Percentiles rank a stretch among this genome's conserved stretches.
Conservation (phyloP, 2,329 filamentous ascomycete genomes). For the Fusarium verticillioides region DNA sequence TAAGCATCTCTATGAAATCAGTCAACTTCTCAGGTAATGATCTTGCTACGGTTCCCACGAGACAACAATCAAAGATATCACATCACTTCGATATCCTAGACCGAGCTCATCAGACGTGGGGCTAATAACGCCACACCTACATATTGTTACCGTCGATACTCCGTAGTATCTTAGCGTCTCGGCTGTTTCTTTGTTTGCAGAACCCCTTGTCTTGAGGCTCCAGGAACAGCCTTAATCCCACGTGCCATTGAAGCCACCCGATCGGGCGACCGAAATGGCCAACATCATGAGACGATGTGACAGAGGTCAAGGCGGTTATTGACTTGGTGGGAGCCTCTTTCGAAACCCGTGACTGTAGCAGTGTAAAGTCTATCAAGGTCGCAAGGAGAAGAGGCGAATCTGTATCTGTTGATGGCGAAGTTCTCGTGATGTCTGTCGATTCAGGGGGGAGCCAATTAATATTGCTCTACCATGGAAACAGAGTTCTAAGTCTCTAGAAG, state of each 20-base stretch:
- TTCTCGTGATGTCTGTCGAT: background rate
- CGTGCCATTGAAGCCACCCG: slow-evolving; percentile 29
- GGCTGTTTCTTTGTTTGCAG: background rate
- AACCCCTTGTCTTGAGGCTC: background rate
- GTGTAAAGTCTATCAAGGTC: background rate
- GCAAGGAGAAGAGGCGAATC: background rate
- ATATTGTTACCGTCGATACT: background rate
- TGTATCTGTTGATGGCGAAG: too few species aligned
- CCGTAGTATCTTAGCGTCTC: background rate
- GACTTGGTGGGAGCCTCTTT: background rate
- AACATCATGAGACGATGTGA: background rate
- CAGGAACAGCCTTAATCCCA: slow-evolving; percentile 20
- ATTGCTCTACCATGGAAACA: accelerated
- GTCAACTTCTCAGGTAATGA: too few species aligned
- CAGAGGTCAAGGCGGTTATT: background rate
- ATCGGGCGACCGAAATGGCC: slow-evolving; percentile 39
- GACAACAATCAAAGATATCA: background rate
- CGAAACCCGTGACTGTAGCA: background rate
- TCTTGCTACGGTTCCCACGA: background rate
- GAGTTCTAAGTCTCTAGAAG: accelerated
- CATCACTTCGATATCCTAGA: background rate
- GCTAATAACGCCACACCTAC: slow-evolving; percentile 10
- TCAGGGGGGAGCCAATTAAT: background rate
- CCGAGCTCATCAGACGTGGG: slow-evolving; percentile 12
- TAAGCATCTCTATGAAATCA: background rate